These are phyloP conservation scores for Pleodorina starrii DNA, from an alignment of 139 green algal genomes.

Conservation along the genomic window DNA sequence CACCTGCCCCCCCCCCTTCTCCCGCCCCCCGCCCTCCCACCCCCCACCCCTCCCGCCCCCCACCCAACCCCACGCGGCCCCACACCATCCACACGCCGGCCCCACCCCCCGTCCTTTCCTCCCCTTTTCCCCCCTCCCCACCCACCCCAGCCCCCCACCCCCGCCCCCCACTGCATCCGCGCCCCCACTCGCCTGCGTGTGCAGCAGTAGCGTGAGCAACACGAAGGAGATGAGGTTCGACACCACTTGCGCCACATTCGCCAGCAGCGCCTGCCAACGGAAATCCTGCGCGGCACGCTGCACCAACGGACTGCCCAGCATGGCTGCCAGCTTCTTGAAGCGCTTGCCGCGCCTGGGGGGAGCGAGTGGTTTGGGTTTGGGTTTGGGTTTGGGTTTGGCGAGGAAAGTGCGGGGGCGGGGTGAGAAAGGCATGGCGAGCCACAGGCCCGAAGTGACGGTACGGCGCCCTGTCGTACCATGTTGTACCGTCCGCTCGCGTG, in stretches of 20 bases:
- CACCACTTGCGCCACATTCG: constrained; percentile 39
- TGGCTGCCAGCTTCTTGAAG: constrained; percentile 46
- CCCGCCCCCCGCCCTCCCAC: neutral
- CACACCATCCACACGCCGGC: no score
- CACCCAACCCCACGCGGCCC: no score
- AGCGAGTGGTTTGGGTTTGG: neutral
- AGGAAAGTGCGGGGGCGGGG: neutral
- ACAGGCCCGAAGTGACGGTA: no score
- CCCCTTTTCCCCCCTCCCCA: neutral
- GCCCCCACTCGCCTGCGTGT: neutral
- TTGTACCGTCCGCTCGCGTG: no score
- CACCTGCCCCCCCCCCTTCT: neutral
- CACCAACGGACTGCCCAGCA: neutral
- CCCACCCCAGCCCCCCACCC: neutral
- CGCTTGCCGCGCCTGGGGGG: constrained; percentile 52
- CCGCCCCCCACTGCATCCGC: no score
- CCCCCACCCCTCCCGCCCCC: neutral
- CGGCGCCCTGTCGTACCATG: neutral
- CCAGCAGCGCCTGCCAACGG: constrained; percentile 44
- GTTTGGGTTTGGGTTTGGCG: no score
- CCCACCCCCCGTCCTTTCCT: neutral
- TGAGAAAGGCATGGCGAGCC: no score
- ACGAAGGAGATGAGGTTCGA: constrained; percentile 41
- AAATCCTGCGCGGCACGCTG: constrained; percentile 38
- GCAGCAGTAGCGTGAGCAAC: constrained; percentile 44